Evolutionary conservation across 1,284 basidiomycete species (phyloP), one percentile per base, ranked within the genome.

Genomic region (Thecaphora thlaspeos): DNA sequence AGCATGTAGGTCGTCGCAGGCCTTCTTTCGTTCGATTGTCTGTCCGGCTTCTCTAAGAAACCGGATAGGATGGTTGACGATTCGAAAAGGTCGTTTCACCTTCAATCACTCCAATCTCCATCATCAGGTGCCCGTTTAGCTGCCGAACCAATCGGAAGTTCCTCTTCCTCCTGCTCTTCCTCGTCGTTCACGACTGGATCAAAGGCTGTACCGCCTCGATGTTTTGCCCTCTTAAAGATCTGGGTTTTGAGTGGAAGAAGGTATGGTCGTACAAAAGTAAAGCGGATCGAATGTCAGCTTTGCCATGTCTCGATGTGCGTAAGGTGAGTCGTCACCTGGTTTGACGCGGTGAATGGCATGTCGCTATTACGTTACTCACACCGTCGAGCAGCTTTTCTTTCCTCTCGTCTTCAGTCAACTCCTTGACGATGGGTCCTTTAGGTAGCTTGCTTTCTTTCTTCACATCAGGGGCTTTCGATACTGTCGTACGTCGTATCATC

Each of bases 381-480:
- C 39, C 39, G n/a, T 23, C 22, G 19, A 40, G 22, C 14, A 40
- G 10, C 39, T 40, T 19, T 18, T 40, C 39, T 15, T 40, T 19
- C 39, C n/a, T 40, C 39, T 40, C 39, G 7, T 40, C 39, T 15
- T 40, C 39, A 10, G 39, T 40, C n/a, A 40, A 15, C 39, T 12
- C 39, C 39, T 23, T 40, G 19, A 9, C 22, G 9, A 40, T 19
- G 39, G 39, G 39, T 10, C 39, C 39, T 15, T 40, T 40, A 3
- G 18, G 39, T 18, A 40, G 22, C 18, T 19, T 40, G 22, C 19
- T 21, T 18, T 40, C 22, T 10, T 23, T 40, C 21, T 40, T 40
- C 9, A 40, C 18, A 10, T 19, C 39, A 10, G 39, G 39, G 3
- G 39, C 39, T 21, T 40, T 5, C 7, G 39, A 40, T 3, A 40